Evolutionary conservation across 176 grass and related monocot species (phyloP), one percentile per base, ranked within the genome.

Genomic region (Oryza brachyantha): DNA sequence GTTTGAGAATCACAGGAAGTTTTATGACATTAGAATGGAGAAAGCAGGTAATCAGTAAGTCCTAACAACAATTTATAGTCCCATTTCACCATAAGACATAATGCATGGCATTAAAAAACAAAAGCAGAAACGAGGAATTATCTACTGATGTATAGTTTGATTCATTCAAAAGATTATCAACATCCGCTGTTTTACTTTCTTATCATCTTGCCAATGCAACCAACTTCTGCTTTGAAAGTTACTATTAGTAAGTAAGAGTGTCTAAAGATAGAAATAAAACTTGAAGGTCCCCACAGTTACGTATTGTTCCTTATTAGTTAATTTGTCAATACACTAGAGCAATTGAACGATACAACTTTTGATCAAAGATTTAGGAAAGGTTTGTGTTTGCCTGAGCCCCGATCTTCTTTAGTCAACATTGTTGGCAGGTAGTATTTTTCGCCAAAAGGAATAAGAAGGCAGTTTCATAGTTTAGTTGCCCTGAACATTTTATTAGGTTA

Each of bases 11-110:
- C 11, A 25, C 29, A 40, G 5, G n/a, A 60, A 61, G 31, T 29
- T 50, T 58, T 29, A 58, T 40, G 26, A 29, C 29, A 32, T 80
- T 68, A 84, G 70, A 67, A 42, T 46, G 50, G 29, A 78, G 37
- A 75, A 13, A 69, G 11, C 13, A 69, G 10, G 66, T 55, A 11
- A 42, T 69, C 29, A 54, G 63, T 45, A 81, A 36, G 28, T 34
- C 43, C 19, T 76, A 36, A 19, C 34, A 70, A 31, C n/a, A 35
- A 73, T 50, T 64, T 71, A 61, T 75, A 79, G 39, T 61, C 54
- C 52, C 54, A 74, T 36, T 25, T 75, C 62, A 37, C 2, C 13
- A 52, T 64, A 75, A 70, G 32, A 68, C 39, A 79, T 79, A 64
- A 13, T 52, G 22, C 3, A 3, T 27, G 28, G 43, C 73, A 28